These are phyloP conservation scores for Phytophthora melonis DNA, from an alignment of 352 stramenopile species.

Conservation along the genomic window DNA sequence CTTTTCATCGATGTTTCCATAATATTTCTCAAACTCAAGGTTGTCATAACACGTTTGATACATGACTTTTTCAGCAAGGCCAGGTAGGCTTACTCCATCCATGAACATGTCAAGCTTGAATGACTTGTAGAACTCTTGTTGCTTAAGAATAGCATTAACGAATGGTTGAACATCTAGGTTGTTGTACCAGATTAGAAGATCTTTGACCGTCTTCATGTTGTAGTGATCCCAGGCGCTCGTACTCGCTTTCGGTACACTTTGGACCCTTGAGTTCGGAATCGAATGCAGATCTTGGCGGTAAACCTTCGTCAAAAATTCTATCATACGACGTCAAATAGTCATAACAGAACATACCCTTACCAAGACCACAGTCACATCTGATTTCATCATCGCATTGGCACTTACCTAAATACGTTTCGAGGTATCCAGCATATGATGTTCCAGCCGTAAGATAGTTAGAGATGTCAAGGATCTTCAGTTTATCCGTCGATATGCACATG, in stretches of 20 bases:
- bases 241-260: constrained; percentile 30
- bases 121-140: no score
- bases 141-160: neutral
- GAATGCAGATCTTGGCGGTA: constrained; percentile 24
- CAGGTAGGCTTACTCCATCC: no score
- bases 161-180: neutral
- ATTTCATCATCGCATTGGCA: constrained; percentile 43
- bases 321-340: constrained; percentile 41
- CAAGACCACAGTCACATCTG: constrained; percentile 22
- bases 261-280: neutral
- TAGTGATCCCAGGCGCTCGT: constrained; percentile 42
- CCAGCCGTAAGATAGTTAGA: constrained; percentile 39
- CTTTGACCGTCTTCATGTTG: constrained; percentile 44
- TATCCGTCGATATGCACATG: no score
- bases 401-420: constrained; percentile 38
- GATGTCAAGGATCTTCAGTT: constrained; percentile 43
- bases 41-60: no score
- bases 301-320: neutral
- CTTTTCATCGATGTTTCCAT: no score
- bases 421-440: constrained; percentile 34
- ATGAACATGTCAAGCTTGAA: no score
- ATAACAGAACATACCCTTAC: constrained; percentile 16
- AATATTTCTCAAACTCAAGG: no score
- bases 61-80: no score
- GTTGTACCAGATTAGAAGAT: constrained; percentile 39